These are phyloP conservation scores for Irpex sp. DNA, from an alignment of 1,284 basidiomycete species.

Conservation along the genomic window DNA sequence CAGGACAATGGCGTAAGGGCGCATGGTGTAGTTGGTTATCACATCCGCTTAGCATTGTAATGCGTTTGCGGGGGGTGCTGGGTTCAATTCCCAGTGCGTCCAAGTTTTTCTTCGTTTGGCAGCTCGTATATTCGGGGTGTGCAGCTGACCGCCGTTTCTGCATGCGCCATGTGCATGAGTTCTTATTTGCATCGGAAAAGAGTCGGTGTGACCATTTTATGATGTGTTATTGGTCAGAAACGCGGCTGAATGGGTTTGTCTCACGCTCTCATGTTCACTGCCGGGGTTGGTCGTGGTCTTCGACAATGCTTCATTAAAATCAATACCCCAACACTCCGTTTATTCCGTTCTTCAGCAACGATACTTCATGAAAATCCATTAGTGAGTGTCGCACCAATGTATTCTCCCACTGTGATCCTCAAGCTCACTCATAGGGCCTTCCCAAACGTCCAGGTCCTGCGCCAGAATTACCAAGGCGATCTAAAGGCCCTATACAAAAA, in stretches of 20 bases:
- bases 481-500: conserved; percentile 47
- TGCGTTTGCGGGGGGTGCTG: conserved; percentile 10
- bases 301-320: not conserved
- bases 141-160: too few species aligned
- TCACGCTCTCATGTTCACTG: not conserved
- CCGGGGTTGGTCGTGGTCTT: not conserved
- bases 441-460: conserved; percentile 39
- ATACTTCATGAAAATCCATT: conserved; percentile 43
- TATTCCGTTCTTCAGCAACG: not conserved
- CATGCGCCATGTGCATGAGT: too few species aligned
- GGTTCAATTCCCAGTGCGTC: conserved; percentile 16
- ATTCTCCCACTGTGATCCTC: not conserved
- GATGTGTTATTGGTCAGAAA: too few species aligned
- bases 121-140: too few species aligned
- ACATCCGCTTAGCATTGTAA: conserved; percentile 40
- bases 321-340: not conserved
- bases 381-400: conserved; percentile 24
- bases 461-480: conserved; percentile 62
- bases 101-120: not conserved
- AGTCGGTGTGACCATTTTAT: not conserved
- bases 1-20: conserved; percentile 21
- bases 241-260: not conserved
- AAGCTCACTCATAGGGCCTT: conserved; percentile 40
- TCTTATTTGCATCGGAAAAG: not conserved
- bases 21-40: conserved; percentile 49